These are phyloP conservation scores for Astrothelium macrocarpum DNA, from an alignment of 495 filamentous ascomycete genomes.

Conservation along the genomic window DNA sequence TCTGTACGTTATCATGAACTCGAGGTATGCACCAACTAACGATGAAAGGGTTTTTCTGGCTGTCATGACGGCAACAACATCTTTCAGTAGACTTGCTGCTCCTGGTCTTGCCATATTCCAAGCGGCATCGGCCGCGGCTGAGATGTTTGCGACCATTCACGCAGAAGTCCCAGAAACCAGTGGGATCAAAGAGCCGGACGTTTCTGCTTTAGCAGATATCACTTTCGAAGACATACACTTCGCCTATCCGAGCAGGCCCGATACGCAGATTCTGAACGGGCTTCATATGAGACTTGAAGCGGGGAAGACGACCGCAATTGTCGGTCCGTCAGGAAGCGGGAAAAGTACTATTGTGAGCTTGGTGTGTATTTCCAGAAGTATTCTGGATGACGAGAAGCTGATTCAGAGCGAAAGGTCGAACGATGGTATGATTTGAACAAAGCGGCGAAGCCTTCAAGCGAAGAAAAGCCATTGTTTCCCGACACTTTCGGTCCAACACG, in stretches of 20 bases:
- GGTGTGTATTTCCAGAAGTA: constrained; percentile 9
- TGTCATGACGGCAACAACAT: constrained; percentile 9
- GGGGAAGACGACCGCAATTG: constrained; percentile 27
- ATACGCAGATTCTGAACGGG: constrained; percentile 18
- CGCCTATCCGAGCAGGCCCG: constrained; percentile 24
- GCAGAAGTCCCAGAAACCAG: constrained; percentile 18
- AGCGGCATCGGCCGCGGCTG: constrained; percentile 30
- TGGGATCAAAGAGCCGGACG: constrained; percentile 18
- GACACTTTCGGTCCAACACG: constrained; percentile 3
- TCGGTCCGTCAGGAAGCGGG: constrained; percentile 27
- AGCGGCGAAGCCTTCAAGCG: constrained; percentile 4
- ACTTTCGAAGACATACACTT: constrained; percentile 21
- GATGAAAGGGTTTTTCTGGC: constrained; percentile 6
- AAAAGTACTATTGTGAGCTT: constrained; percentile 29
- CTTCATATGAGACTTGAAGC: constrained; percentile 22
- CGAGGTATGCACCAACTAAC: constrained; percentile 5
- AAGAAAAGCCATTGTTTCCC: constrained; percentile 10
- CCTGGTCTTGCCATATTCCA: constrained; percentile 24
- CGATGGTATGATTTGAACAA: constrained; percentile 21
- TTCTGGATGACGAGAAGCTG: background rate
- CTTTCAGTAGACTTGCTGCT: constrained; percentile 8
- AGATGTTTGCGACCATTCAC: constrained; percentile 35
- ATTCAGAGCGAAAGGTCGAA: constrained; percentile 10
- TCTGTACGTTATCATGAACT: constrained; percentile 3
- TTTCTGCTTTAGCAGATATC: constrained; percentile 20